Base-by-base conservation (phyloP, 352 stramenopile species). In the Sclerospora graminicola region DNA sequence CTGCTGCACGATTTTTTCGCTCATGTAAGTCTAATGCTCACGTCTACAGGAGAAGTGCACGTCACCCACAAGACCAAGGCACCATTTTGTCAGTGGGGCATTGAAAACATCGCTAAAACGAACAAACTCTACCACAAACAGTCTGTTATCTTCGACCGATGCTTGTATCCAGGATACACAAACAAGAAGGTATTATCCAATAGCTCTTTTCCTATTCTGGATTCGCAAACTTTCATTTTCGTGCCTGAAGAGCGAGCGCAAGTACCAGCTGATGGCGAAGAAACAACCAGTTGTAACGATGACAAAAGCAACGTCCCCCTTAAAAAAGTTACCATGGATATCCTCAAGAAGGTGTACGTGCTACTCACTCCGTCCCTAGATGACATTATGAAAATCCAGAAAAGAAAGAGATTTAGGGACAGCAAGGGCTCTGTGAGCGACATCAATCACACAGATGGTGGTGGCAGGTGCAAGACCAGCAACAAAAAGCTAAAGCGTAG, bases 51-150 rank as follows among this genome's bases (percentile, higher is more conserved):
- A 14, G 73, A 98, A 53, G 75, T 98, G 35, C 87, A 97, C 41
- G 79, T 98, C 36, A 92, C 83, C 38, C 94, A 98, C 72, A 98
- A 98, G 69, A 98, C 94, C 28, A 97, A 88, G 82, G 72, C 86
- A 54, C 70, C 93, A 6, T 93, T 91, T 43, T 69, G 68, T 14
- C 87, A 93, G 47, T 95, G 84, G 85, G 72, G 77, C 20, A 88
- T 95, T 29, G 65, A 77, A 31, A 63, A 51, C 5, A 75, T 95
- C 20, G 81, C 76, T 0, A 62, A 52, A 11, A 58, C 30, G 11
- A 64, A 69, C 33, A 63, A 56, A 2, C 54, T 92, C 20, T 30
- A 40, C 18, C 77, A 84, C 47, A 38, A 67, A 28, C 81, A 84
- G 38, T 84, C 79, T 20, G 49, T 98, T 18, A 73, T 96, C 16